phyloP scores from a whole-genome alignment of 495 filamentous ascomycete species.

The Lasiosphaeria hispida region DNA sequence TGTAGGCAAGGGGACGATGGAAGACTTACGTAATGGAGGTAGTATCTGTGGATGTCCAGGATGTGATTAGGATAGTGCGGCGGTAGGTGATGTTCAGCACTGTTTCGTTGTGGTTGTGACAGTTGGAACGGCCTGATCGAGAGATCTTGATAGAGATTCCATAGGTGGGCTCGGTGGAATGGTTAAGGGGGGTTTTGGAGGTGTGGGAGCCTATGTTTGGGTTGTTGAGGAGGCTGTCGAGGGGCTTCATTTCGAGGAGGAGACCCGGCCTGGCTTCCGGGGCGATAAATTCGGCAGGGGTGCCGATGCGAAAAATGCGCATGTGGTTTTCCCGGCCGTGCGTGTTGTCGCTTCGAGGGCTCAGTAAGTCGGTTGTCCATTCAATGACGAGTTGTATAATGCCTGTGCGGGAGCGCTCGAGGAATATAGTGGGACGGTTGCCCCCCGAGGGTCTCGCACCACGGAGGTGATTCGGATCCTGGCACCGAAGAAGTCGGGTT shows the following conservation, averaged over 20 bases:
- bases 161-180: constrained; percentile 7
- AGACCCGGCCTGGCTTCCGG: constrained; percentile 5
- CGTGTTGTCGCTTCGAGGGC: constrained; percentile 3
- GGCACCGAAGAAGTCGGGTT: constrained; percentile 4
- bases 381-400: constrained; percentile 6
- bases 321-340: constrained; percentile 6
- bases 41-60: constrained; percentile 2
- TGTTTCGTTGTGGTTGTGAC: too few relatives aligned
- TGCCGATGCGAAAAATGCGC: constrained; percentile 7
- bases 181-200: constrained; percentile 9
- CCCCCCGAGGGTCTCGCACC: neutral
- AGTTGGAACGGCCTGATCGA: constrained; percentile 1
- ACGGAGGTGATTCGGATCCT: constrained; percentile 7
- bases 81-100: constrained; percentile 3
- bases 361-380: constrained; percentile 1
- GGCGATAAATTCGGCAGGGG: constrained; percentile 9
- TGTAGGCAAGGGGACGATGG: constrained; percentile 3
- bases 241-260: constrained; percentile 9
- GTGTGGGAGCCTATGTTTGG: constrained; percentile 7
- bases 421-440: constrained; percentile 8
- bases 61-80: constrained; percentile 10
- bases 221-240: constrained; percentile 4
- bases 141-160: constrained; percentile 10
- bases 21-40: constrained; percentile 9
- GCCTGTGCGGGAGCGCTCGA: constrained; percentile 2